Evolutionary conservation across 2,329 filamentous ascomycete species (phyloP), one percentile per base, ranked within the genome.

Genomic region (Fusarium decemcellulare): DNA sequence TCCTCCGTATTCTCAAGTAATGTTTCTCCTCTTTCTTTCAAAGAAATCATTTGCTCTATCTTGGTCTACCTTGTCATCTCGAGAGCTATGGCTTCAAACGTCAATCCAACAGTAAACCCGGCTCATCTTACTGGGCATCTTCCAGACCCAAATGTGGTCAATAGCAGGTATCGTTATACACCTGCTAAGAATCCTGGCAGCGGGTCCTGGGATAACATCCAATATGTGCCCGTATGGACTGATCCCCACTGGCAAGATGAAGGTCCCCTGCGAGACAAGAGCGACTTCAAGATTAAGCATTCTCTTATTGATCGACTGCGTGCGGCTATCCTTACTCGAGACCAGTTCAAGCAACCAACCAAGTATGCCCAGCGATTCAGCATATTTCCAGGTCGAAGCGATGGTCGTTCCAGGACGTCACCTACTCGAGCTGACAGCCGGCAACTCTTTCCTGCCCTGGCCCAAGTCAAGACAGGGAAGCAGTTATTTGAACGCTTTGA

Each of bases 401-500:
- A 77, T 48, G 77, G 77, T 1, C 72, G 77, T n/a, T 79, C 77
- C 14, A 65, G 74, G 29, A 70, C 75, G 10, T 76, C 77, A 3
- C 77, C 76, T 6, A 76, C 75, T 18, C 65, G 76, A 53, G 59
- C 72, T 10, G 53, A 67, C 15, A 68, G 68, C 27, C 62, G 72
- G 8, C n/a, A 61, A 4, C 48, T 60, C 8, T 71, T 72, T 14
- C 42, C 29, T 7, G 36, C 44, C n/a, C 50, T 29, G 14, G 8
- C 47, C 16, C 42, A 61, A 5, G 37, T 66, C 10, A 37, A 54
- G 23, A 72, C 67, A 3, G 70, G 76, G 8, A 71, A 75, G 29
- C 63, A 70, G 14, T 53, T 78, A 15, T 51, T 76, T 27, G 55
- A 60, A 9, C 58, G 61, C 7, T 64, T 77, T 18, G 66, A 69